These are phyloP conservation scores for Hygrophoropsis aurantiaca DNA, from an alignment of 768 basidiomycete species.

Conservation along the genomic window DNA sequence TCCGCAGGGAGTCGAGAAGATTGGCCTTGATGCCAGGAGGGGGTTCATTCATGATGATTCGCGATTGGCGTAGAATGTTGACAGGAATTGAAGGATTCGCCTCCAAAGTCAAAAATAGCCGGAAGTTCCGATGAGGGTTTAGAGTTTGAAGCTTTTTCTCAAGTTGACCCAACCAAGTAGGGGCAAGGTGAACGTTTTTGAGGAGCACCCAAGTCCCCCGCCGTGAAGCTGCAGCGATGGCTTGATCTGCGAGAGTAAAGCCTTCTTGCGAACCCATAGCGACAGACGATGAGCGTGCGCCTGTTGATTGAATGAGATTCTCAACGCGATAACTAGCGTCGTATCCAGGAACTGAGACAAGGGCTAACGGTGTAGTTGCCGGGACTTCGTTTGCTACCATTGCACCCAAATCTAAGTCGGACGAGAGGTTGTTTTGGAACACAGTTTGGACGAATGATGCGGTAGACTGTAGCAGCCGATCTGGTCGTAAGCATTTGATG, in stretches of 20 bases:
- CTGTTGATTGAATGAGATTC: slow-evolving; percentile 75
- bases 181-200: slow-evolving; percentile 96
- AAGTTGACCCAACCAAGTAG: slow-evolving; percentile 92
- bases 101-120: slow-evolving; percentile 98
- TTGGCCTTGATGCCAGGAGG: slow-evolving; percentile 97
- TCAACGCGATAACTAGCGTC: slow-evolving; percentile 98
- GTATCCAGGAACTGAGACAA: slow-evolving; percentile 93
- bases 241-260: slow-evolving; percentile 94
- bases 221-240: slow-evolving; percentile 87
- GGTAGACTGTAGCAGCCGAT: slow-evolving; percentile 84
- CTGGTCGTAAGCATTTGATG: slow-evolving; percentile 90
- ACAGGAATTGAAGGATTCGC: slow-evolving; percentile 93
- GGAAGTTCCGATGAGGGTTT: slow-evolving; percentile 87
- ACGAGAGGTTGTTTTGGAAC: slow-evolving; percentile 80
- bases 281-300: slow-evolving; percentile 79
- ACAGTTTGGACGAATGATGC: slow-evolving; percentile 71
- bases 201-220: slow-evolving; percentile 96
- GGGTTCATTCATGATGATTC: slow-evolving; percentile 98
- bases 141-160: slow-evolving; percentile 96
- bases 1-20: slow-evolving; percentile 82
- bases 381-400: slow-evolving; percentile 82
- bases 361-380: slow-evolving; percentile 79
- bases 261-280: slow-evolving; percentile 99
- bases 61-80: slow-evolving; percentile 94
- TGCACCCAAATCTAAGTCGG: slow-evolving; percentile 70